These are phyloP conservation scores for Daedaleopsis sinensis DNA, from an alignment of 768 basidiomycete species.

Conservation along the genomic window DNA sequence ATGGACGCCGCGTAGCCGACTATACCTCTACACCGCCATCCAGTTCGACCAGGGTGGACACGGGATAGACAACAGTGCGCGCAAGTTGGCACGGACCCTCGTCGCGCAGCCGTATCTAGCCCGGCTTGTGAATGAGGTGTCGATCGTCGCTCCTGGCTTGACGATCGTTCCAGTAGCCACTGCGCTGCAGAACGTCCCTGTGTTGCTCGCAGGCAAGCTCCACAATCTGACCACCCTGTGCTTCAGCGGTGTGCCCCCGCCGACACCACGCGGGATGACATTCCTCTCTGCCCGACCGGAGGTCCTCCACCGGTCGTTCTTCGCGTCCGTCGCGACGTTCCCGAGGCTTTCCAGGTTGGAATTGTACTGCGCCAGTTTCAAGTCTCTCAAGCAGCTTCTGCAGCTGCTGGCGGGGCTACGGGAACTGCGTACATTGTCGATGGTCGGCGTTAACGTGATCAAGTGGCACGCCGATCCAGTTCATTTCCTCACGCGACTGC, in stretches of 20 bases:
- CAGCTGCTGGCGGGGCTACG: background rate
- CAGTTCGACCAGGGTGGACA: background rate
- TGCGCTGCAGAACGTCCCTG: background rate
- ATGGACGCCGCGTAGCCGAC: background rate
- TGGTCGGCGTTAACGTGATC: background rate
- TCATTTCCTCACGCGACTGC: background rate
- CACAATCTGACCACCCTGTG: background rate
- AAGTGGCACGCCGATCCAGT: background rate
- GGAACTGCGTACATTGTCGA: background rate
- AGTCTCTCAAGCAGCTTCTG: background rate
- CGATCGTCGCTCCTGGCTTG: background rate
- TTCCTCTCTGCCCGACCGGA: background rate
- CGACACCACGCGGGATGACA: too few species aligned
- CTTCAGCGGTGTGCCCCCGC: background rate
- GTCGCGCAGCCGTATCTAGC: background rate
- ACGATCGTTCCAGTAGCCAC: background rate
- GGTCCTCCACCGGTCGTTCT: background rate
- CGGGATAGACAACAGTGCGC: background rate
- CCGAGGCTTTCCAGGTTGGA: background rate
- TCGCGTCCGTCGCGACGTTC: background rate
- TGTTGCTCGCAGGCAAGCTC: background rate
- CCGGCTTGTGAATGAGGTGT: background rate
- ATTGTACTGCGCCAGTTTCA: background rate
- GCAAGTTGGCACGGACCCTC: background rate
- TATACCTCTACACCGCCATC: background rate